These are phyloP conservation scores for Schwanniomyces occidentalis DNA, from an alignment of 805 yeast species.

Conservation along the genomic window DNA sequence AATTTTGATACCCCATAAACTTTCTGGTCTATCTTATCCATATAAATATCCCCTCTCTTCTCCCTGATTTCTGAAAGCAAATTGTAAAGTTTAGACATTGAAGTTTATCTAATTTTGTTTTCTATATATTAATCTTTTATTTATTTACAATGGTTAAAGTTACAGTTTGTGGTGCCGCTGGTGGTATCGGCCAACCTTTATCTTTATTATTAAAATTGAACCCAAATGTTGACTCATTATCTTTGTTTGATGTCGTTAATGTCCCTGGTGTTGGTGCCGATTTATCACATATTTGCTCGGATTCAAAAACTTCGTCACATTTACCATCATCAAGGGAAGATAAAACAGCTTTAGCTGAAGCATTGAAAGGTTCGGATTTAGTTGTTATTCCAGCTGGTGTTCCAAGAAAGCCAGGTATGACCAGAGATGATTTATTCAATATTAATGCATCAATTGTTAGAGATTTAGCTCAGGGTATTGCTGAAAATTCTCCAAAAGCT, in stretches of 20 bases:
- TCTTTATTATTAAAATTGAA: slow-evolving; percentile 77
- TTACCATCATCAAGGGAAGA: slow-evolving; percentile 58
- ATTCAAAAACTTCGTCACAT: slow-evolving; percentile 57
- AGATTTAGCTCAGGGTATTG: slow-evolving; percentile 73
- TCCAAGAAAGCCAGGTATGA: slow-evolving; percentile 94
- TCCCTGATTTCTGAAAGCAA: no score
- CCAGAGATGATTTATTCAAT: slow-evolving; percentile 84
- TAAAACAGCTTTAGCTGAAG: slow-evolving; percentile 43
- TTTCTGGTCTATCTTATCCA: no score
- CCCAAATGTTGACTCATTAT: slow-evolving; percentile 60
- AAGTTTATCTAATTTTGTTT: neutral
- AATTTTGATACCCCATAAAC: no score
- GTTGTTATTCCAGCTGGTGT: slow-evolving; percentile 81
- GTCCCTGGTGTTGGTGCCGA: slow-evolving; percentile 89
- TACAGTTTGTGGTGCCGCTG: slow-evolving; percentile 88
- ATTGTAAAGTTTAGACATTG: neutral
- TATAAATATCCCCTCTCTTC: neutral
- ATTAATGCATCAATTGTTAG: slow-evolving; percentile 81
- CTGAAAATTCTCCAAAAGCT: slow-evolving; percentile 70
- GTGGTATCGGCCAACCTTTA: slow-evolving; percentile 93
- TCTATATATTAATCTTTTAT: neutral
- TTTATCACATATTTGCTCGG: slow-evolving; percentile 77
- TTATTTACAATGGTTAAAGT: slow-evolving; percentile 56
- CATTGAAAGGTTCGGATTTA: slow-evolving; percentile 47
- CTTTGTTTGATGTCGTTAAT: slow-evolving; percentile 82